Percentiles rank a stretch among this genome's conserved stretches.
phyloP scores from a whole-genome alignment of 1,284 basidiomycete species.

The Puccinia triticina region DNA sequence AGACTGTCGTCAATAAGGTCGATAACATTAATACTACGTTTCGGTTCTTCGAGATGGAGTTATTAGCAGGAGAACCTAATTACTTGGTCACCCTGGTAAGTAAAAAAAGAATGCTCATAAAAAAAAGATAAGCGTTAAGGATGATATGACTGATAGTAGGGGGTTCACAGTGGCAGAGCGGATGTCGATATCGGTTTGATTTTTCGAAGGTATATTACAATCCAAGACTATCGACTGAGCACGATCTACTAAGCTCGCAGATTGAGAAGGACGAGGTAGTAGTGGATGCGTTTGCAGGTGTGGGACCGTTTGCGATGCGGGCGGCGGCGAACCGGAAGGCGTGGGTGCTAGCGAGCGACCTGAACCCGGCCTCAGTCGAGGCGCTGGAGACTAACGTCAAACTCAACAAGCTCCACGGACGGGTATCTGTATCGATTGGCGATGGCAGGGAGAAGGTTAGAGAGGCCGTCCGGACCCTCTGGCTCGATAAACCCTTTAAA shows the following conservation, averaged over 20 bases:
- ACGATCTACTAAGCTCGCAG: slow-evolving; percentile 74
- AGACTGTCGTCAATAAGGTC: slow-evolving; percentile 94
- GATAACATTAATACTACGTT: slow-evolving; percentile 84
- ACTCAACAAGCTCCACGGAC: slow-evolving; percentile 21
- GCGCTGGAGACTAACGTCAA: slow-evolving; percentile 76
- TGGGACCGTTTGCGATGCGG: slow-evolving; percentile 94
- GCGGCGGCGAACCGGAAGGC: slow-evolving; percentile 81
- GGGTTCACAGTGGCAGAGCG: slow-evolving; percentile 70
- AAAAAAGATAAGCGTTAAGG: too few relatives aligned
- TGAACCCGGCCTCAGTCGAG: slow-evolving; percentile 84
- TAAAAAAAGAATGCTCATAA: slow-evolving; percentile 41
- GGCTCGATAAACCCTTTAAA: slow-evolving; percentile 30
- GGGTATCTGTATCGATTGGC: background rate
- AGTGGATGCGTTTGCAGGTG: slow-evolving; percentile 94
- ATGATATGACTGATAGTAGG: background rate
- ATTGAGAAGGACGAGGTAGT: slow-evolving; percentile 73
- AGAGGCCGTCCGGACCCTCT: slow-evolving; percentile 11
- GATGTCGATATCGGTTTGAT: slow-evolving; percentile 88
- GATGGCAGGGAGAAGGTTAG: slow-evolving; percentile 36
- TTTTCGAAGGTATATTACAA: slow-evolving; percentile 98
- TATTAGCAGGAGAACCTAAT: slow-evolving; percentile 84
- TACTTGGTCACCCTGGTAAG: slow-evolving; percentile 81
- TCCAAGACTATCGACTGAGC: slow-evolving; percentile 87
- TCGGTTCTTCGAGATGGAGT: slow-evolving; percentile 95
- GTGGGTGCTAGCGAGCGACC: slow-evolving; percentile 81